phyloP scores from a whole-genome alignment of 148 eudicot species.

The Tetragonia tetragonoides region DNA sequence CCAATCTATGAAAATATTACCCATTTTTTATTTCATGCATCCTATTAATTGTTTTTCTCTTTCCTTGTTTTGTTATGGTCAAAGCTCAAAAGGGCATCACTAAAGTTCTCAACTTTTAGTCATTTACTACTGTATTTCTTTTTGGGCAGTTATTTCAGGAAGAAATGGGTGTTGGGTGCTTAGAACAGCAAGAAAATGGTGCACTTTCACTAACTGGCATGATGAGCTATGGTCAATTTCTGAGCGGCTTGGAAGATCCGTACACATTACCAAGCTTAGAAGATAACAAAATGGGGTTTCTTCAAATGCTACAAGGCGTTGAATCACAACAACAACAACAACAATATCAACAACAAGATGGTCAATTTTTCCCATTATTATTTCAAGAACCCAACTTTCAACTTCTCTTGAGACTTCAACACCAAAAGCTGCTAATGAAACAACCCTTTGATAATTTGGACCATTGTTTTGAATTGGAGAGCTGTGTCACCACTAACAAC shows the following conservation, averaged over 20 bases:
- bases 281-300: slow-evolving; percentile 45
- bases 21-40: background rate
- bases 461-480: slow-evolving; percentile 23
- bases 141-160: slow-evolving; percentile 32
- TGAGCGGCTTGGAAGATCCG: slow-evolving; percentile 34
- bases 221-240: slow-evolving; percentile 17
- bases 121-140: slow-evolving; percentile 5
- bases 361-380: slow-evolving; percentile 1
- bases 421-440: slow-evolving; percentile 18
- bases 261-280: slow-evolving; percentile 27
- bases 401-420: slow-evolving; percentile 35
- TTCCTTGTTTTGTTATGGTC: too few relatives aligned
- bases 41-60: background rate
- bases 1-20: slow-evolving; percentile 6
- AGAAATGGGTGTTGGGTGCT: slow-evolving; percentile 34
- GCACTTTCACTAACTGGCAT: background rate
- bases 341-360: slow-evolving; percentile 6
- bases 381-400: slow-evolving; percentile 46
- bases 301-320: slow-evolving; percentile 42
- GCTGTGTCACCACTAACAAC: slow-evolving; percentile 21
- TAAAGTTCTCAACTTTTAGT: background rate
- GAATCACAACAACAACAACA: slow-evolving; percentile 10
- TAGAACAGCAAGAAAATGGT: slow-evolving; percentile 30
- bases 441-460: background rate
- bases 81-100: background rate